phyloP scores from a whole-genome alignment of 2,329 filamentous ascomycete species.

The Cytospora piceae region DNA sequence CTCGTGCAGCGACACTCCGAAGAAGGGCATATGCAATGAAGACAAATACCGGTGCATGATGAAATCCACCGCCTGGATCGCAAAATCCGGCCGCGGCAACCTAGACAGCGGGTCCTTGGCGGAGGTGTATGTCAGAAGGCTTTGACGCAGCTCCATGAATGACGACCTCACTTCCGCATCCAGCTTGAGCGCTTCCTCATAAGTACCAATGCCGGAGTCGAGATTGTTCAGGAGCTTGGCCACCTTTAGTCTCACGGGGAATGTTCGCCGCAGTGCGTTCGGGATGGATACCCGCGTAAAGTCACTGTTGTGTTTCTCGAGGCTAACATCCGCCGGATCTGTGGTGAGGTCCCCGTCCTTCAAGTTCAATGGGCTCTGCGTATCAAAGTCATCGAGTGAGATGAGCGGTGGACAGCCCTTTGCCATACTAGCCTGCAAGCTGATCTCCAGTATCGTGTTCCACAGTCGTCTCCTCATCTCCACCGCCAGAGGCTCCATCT shows the following conservation, averaged over 20 bases:
- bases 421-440: slow-evolving; percentile 55
- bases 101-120: slow-evolving; percentile 4
- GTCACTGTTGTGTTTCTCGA: slow-evolving; percentile 32
- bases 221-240: slow-evolving; percentile 53
- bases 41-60: slow-evolving; percentile 53
- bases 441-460: slow-evolving; percentile 59
- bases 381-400: slow-evolving; percentile 53
- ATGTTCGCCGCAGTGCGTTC: slow-evolving; percentile 49
- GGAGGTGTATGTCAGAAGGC: slow-evolving; percentile 37
- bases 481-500: slow-evolving; percentile 50
- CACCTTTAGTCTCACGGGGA: slow-evolving; percentile 48
- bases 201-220: slow-evolving; percentile 43
- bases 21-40: slow-evolving; percentile 57
- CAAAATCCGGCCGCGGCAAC: slow-evolving; percentile 46
- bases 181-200: slow-evolving; percentile 52
- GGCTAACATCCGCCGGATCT: slow-evolving; percentile 32
- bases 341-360: slow-evolving; percentile 55
- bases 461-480: slow-evolving; percentile 62
- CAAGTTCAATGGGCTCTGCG: slow-evolving; percentile 52
- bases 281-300: slow-evolving; percentile 57
- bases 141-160: slow-evolving; percentile 41
- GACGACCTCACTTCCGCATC: slow-evolving; percentile 49
- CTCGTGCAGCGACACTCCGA: slow-evolving; percentile 48
- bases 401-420: slow-evolving; percentile 56
- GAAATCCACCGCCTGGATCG: slow-evolving; percentile 47